phyloP scores from a whole-genome alignment of 805 yeast species.

The Schwanniomyces polymorphus region DNA sequence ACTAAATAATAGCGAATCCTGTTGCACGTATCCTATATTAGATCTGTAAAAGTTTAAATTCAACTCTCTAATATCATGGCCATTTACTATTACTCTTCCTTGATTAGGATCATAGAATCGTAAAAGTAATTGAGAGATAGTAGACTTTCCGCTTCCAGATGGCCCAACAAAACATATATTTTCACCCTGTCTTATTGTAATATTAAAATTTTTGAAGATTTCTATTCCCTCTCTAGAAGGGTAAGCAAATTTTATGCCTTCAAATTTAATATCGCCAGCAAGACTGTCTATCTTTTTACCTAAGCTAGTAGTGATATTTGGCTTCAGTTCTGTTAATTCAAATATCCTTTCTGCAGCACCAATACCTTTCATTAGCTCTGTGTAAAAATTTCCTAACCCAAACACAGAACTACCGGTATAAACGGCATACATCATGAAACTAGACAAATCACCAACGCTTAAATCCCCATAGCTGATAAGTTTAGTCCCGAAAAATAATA shows the following conservation, averaged over 20 bases:
- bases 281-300: constrained; percentile 52
- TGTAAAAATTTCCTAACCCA: constrained; percentile 86
- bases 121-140: constrained; percentile 74
- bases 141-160: constrained; percentile 95
- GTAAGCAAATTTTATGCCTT: constrained; percentile 67
- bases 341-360: constrained; percentile 93
- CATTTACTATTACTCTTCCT: constrained; percentile 69
- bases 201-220: constrained; percentile 61
- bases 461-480: constrained; percentile 77
- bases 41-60: constrained; percentile 73
- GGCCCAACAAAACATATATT: constrained; percentile 95
- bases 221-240: constrained; percentile 78
- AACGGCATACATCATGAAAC: constrained; percentile 93
- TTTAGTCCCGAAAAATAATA: constrained; percentile 76
- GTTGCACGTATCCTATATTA: constrained; percentile 86
- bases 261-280: constrained; percentile 60
- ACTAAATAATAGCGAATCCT: constrained; percentile 86
- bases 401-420: constrained; percentile 92
- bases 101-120: constrained; percentile 77
- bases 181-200: constrained; percentile 73
- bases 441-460: constrained; percentile 84
- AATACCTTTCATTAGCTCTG: constrained; percentile 95
- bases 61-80: constrained; percentile 58
- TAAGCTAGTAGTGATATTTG: constrained; percentile 63
- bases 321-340: constrained; percentile 78